A percentile compares a stretch with the other conserved stretches of the same genome.
phyloP scores from a whole-genome alignment of 2,329 filamentous ascomycete species.

The Berkeleyomyces rouxiae region DNA sequence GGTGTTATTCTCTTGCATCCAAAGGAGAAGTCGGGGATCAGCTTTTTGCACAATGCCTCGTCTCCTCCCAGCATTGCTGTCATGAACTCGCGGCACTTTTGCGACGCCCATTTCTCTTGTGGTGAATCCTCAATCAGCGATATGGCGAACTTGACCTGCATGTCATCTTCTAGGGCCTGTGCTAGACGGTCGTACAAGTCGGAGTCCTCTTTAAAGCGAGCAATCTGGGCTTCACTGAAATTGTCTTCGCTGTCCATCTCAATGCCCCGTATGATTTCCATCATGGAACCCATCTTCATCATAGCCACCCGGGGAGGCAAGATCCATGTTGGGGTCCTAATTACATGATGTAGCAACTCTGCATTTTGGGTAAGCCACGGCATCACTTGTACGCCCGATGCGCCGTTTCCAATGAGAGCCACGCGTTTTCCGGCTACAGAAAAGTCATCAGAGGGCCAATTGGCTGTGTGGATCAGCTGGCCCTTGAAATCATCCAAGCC shows the following conservation, averaged over 20 bases:
- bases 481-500: conserved; percentile 31
- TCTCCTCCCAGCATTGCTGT: conserved; percentile 30
- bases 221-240: conserved; percentile 24
- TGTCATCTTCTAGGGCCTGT: conserved; percentile 29
- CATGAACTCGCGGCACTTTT: conserved; percentile 31
- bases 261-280: conserved; percentile 16
- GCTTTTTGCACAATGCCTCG: conserved; percentile 30
- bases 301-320: conserved; percentile 23
- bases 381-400: conserved; percentile 37
- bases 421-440: conserved; percentile 34
- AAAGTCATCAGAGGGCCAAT: conserved; percentile 31
- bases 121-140: conserved; percentile 27
- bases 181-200: conserved; percentile 30
- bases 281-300: conserved; percentile 22
- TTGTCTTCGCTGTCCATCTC: conserved; percentile 17
- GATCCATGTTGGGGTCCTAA: conserved; percentile 29
- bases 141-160: conserved; percentile 27
- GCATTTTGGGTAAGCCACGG: conserved; percentile 31
- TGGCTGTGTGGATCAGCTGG: conserved; percentile 34
- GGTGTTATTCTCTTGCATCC: conserved; percentile 35
- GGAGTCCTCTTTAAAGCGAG: conserved; percentile 30
- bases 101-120: conserved; percentile 25
- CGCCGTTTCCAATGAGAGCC: conserved; percentile 39
- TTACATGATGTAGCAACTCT: conserved; percentile 25
- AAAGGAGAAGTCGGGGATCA: conserved; percentile 34